Evolutionary conservation across 2,329 filamentous ascomycete genomes (phyloP), one percentile per base, ranked within the genome.

Genomic region (Shiraia bambusicola): DNA sequence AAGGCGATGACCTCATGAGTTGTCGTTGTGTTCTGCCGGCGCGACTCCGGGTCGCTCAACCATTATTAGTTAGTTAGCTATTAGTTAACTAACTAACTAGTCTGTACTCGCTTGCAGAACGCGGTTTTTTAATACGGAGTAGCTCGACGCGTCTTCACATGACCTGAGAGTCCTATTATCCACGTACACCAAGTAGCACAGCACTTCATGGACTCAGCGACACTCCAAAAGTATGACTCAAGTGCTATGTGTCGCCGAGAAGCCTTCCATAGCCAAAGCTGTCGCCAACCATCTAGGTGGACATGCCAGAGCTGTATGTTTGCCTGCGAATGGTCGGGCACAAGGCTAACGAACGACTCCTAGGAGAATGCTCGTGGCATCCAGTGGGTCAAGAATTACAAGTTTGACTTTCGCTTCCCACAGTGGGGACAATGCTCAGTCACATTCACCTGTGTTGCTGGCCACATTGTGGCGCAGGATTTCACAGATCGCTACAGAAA

Each of bases 211-310:
- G 41, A 47, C 22, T 15, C 13, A 30, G 6, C 32, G 38, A 28
- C 17, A 22, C 16, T 26, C 17, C 24, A 6, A 22, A 47, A 28
- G n/a, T 8, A 69, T 69, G 65, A 68, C 66, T 40, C 81, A 77
- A 57, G 81, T 89, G 45, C 74, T 91, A 38, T 90, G 86, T 64
- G 86, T 91, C 53, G 87, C 86, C 46, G 86, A 91, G 69, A 91
- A 98, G 77, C 90, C 90, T 26, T 95, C 92, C 29, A 96, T 98
- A 50, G 89, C 93, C 43, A 96, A 93, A 71, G 90, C 92, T 27
- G 92, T 98, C 35, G 88, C 93, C 28, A 81, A 83, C 43, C 92
- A 97, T 74, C 79, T 98, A 19, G 87, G 87, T 24, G 92, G 93
- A 35, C 88, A 88, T 34, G 76, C 84, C 44, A 79, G 81, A 66